Evolutionary conservation across 2,329 filamentous ascomycete genomes (phyloP).

Genomic region (Parascedosporium putredinis): DNA sequence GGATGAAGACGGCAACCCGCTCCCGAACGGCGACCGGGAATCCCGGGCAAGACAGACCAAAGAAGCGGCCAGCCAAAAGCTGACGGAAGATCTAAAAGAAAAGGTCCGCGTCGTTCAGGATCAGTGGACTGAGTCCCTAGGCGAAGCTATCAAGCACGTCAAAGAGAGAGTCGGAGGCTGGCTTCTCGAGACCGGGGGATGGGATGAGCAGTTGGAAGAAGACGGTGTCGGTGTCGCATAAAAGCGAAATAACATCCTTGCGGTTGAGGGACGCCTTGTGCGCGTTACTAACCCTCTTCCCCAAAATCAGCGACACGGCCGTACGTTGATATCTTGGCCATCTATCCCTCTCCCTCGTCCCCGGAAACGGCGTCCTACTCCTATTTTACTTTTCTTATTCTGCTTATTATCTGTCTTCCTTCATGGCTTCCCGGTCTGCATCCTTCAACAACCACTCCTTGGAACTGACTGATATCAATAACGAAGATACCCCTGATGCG

Average conservation of each 20-base stretch:
- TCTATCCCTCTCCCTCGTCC: too few relatives aligned
- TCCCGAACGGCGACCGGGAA: slow-evolving; percentile 22
- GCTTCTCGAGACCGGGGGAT: slow-evolving; percentile 69
- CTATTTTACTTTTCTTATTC: not conserved
- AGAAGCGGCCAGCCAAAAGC: slow-evolving; percentile 53
- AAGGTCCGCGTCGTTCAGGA: slow-evolving; percentile 85
- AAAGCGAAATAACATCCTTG: slow-evolving; percentile 10
- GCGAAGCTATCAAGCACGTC: slow-evolving; percentile 60
- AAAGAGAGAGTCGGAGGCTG: slow-evolving; percentile 65
- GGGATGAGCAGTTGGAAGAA: slow-evolving; percentile 67
- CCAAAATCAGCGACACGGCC: too few relatives aligned
- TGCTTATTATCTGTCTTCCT: not conserved
- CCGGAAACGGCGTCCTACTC: not conserved
- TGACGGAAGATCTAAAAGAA: slow-evolving; percentile 85
- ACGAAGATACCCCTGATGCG: not conserved
- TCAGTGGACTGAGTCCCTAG: slow-evolving; percentile 83
- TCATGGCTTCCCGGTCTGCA: not conserved
- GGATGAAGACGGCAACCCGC: slow-evolving; percentile 25
- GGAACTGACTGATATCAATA: too few relatives aligned
- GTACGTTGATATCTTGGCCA: too few relatives aligned
- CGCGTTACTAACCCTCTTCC: too few relatives aligned
- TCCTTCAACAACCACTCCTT: not conserved
- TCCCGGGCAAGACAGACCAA: slow-evolving; percentile 45
- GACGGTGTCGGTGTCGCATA: slow-evolving; percentile 38
- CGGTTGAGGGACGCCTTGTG: too few relatives aligned